Percentiles rank a stretch among this genome's conserved stretches.
Evolutionary conservation across 345 rosid species (phyloP).

Genomic region (Nasturtium officinale): DNA sequence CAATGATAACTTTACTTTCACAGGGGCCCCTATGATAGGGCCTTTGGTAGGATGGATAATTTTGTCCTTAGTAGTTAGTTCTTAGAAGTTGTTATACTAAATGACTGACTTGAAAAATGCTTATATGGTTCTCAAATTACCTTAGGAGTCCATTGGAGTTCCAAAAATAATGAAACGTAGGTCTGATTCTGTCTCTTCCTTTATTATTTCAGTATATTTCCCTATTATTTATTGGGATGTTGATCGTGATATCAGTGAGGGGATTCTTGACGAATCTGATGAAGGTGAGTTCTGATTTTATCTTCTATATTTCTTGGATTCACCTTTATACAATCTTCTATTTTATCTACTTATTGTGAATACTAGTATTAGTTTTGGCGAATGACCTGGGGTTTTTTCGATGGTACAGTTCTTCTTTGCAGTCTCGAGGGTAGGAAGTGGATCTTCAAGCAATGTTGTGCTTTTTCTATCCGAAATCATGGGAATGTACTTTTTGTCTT

Average conservation of each 20-base stretch:
- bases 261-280: conserved; percentile 92
- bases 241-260: conserved; percentile 91
- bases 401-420: conserved; percentile 93
- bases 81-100: neutral
- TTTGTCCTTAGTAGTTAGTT: neutral
- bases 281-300: conserved; percentile 64
- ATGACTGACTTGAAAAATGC: neutral
- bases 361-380: conserved; percentile 26
- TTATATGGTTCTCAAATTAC: neutral
- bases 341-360: too few relatives aligned
- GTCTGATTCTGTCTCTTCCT: conserved; percentile 22
- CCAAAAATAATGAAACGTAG: conserved; percentile 7
- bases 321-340: neutral
- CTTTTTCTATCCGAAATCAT: conserved; percentile 94
- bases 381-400: conserved; percentile 21
- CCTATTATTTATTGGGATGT: conserved; percentile 85
- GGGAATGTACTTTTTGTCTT: conserved; percentile 98
- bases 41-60: neutral
- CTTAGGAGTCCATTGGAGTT: neutral
- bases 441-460: conserved; percentile 96
- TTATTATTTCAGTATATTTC: conserved; percentile 80
- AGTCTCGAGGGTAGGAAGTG: conserved; percentile 97
- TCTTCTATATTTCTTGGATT: neutral
- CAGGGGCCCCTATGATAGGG: too few relatives aligned
- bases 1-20: neutral